phyloP scores from a whole-genome alignment of 805 yeast species.

The Cyberlindnera mycetangii region DNA sequence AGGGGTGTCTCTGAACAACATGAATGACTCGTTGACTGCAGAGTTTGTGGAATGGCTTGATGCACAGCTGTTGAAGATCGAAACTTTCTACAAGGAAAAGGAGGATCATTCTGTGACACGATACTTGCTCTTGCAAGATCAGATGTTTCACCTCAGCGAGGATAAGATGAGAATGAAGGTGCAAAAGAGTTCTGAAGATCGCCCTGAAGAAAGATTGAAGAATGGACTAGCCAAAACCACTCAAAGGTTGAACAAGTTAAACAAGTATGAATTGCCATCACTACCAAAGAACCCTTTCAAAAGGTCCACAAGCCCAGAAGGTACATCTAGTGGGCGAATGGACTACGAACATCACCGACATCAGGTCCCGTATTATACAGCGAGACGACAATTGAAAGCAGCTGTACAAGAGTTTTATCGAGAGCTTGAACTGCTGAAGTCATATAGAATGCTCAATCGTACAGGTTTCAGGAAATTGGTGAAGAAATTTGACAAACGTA shows the following conservation, averaged over 20 bases:
- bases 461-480: constrained; percentile 88
- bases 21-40: constrained; percentile 36
- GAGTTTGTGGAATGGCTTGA: constrained; percentile 71
- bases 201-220: constrained; percentile 19
- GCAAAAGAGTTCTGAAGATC: neutral
- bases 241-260: constrained; percentile 21
- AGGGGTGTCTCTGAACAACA: constrained; percentile 17
- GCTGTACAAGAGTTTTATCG: constrained; percentile 75
- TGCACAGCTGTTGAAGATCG: constrained; percentile 54
- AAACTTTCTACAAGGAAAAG: constrained; percentile 54
- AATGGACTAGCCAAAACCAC: constrained; percentile 20
- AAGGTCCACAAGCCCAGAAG: neutral
- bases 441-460: constrained; percentile 72
- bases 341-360: constrained; percentile 46
- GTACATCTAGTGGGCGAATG: constrained; percentile 25
- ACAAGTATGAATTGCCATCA: constrained; percentile 41
- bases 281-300: constrained; percentile 33
- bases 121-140: constrained; percentile 62
- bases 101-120: constrained; percentile 62
- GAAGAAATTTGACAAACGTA: constrained; percentile 85
- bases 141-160: constrained; percentile 59
- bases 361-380: constrained; percentile 57
- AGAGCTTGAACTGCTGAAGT: constrained; percentile 63
- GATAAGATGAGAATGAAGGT: constrained; percentile 37
- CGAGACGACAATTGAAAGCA: constrained; percentile 62